Base-by-base conservation (phyloP, 306 rosid genomes). In the Lotus japonicus region DNA sequence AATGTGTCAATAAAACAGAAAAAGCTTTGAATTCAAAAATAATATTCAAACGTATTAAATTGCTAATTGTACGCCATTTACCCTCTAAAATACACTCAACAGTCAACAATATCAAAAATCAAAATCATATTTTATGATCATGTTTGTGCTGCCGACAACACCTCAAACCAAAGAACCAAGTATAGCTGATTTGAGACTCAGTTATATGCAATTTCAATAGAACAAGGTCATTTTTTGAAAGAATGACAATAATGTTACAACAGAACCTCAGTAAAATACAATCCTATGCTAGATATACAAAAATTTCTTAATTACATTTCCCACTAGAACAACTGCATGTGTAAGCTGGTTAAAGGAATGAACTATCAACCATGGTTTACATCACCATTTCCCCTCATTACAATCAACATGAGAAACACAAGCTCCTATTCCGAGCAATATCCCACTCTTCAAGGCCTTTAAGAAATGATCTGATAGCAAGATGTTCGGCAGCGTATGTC, bases 401-500 rank as follows among this genome's bases (percentile, higher is more conserved):
- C 56, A 81, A 79, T 88, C 90, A 90, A 72, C 88, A 80, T 8
- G 78, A 51, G 58, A 81, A 81, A 85, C 90, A 82, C 0, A 58
- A 31, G 45, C 77, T 81, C 59, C 89, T 84, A 58, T 77, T 82
- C 78, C 87, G 76, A 6, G 77, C 49, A 57, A 23, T 58, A 31
- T 88, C 97, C 69, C 80, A 83, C 67, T 89, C 97, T 67, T 85
- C 91, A 48, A 78, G 75, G 41, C 99, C 99, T 81, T 78, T 88
- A 72, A 84, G 80, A 71, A 88, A 95, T 41, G 99, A 84, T 68
- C 87, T 77, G 39, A 78, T 80, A 9, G 97, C 99, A 55, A 95
- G 97, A 81, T 85, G 96, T 74, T 95, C 96, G 0, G 97, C 64
- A 54, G 99, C 96, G 58, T 85, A 95, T 35, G 99, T 88, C 97